phyloP scores from a whole-genome alignment of 495 filamentous ascomycete genomes.

The Penicillium verhagenii region DNA sequence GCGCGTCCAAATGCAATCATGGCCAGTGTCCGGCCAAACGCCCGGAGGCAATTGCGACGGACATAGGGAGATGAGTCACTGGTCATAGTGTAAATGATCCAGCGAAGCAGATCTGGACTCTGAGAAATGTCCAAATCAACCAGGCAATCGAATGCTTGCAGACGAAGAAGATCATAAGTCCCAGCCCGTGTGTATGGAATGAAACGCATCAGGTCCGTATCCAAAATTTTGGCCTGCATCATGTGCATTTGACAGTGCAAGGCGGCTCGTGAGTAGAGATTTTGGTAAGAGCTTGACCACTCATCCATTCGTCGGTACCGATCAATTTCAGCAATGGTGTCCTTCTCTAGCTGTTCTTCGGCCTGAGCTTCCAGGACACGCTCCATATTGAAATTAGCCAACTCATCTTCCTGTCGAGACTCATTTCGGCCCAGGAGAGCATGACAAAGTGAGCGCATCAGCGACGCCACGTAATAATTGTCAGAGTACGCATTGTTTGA shows the following conservation, averaged over 20 bases:
- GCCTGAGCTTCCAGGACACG: slow-evolving; percentile 53
- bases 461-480: slow-evolving; percentile 75
- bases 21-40: slow-evolving; percentile 72
- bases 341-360: slow-evolving; percentile 62
- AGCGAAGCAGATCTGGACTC: slow-evolving; percentile 59
- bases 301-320: slow-evolving; percentile 90
- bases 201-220: slow-evolving; percentile 63
- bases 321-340: slow-evolving; percentile 81
- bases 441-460: slow-evolving; percentile 78
- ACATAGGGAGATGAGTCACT: slow-evolving; percentile 81
- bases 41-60: slow-evolving; percentile 62
- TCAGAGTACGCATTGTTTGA: slow-evolving; percentile 84
- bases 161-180: slow-evolving; percentile 75
- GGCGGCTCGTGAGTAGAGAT: slow-evolving; percentile 80
- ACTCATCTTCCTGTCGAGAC: slow-evolving; percentile 35
- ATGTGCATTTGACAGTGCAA: slow-evolving; percentile 73
- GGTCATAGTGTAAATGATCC: slow-evolving; percentile 69
- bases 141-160: slow-evolving; percentile 79
- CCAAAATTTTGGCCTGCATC: slow-evolving; percentile 68
- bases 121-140: slow-evolving; percentile 73
- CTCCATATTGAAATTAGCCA: slow-evolving; percentile 49
- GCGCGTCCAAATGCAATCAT: slow-evolving; percentile 73
- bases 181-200: slow-evolving; percentile 75
- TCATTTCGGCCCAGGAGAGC: slow-evolving; percentile 61
- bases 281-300: slow-evolving; percentile 88